phyloP scores from a whole-genome alignment of 768 basidiomycete species.

The Hygrocybe punicea region DNA sequence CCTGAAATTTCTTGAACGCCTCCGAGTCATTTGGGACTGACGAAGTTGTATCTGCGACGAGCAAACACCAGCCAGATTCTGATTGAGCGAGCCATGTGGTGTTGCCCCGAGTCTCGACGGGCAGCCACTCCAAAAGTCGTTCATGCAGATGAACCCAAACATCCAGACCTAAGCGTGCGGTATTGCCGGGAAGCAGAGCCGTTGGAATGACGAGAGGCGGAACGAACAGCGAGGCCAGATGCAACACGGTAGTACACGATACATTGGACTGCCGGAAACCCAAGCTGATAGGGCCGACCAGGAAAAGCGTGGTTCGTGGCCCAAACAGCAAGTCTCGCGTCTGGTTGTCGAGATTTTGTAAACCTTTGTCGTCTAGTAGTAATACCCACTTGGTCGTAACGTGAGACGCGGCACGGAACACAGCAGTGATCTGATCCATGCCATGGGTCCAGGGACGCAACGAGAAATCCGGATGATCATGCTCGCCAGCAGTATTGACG shows the following conservation, averaged over 20 bases:
- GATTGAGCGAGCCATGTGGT: constrained; percentile 16
- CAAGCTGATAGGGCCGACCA: constrained; percentile 42
- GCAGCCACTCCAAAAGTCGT: constrained; percentile 23
- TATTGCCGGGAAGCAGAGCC: constrained; percentile 15
- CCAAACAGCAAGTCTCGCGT: constrained; percentile 41
- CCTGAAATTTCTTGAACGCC: not conserved
- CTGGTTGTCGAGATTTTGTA: constrained; percentile 33
- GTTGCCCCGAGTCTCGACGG: constrained; percentile 39
- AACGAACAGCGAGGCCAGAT: constrained; percentile 45
- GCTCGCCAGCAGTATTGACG: constrained; percentile 23
- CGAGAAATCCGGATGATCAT: constrained; percentile 43
- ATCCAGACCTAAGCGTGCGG: constrained; percentile 3
- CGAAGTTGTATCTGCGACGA: not conserved
- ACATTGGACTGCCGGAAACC: constrained; percentile 16
- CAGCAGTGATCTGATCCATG: constrained; percentile 21
- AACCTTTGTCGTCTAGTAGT: constrained; percentile 47
- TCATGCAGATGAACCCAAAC: constrained; percentile 28
- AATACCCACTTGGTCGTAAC: constrained; percentile 50
- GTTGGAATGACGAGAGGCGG: constrained; percentile 59
- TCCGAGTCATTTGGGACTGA: not conserved
- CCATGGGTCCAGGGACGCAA: constrained; percentile 32
- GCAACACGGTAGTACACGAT: constrained; percentile 34
- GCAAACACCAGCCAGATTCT: not conserved
- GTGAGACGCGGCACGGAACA: constrained; percentile 38
- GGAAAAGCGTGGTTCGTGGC: constrained; percentile 36